A percentile compares a stretch with the other conserved stretches of the same genome.
These are phyloP conservation scores for Naumovozyma castellii DNA, from an alignment of 805 yeast species.

Conservation along the genomic window DNA sequence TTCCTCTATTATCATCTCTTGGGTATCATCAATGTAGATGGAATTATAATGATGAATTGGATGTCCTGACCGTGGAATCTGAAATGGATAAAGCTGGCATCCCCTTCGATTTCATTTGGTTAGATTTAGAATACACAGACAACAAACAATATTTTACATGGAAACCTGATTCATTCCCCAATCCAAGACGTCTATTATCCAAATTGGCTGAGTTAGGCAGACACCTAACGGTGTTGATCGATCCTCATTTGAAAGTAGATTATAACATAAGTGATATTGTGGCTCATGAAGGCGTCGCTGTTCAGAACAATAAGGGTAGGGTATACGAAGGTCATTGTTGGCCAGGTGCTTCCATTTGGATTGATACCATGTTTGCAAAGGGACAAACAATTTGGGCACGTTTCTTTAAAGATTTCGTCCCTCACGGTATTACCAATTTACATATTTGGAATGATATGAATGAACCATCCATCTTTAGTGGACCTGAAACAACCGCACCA, in stretches of 20 bases:
- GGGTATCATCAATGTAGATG: slow-evolving; percentile 97
- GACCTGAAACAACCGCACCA: slow-evolving; percentile 89
- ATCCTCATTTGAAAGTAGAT: slow-evolving; percentile 77
- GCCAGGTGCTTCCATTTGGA: slow-evolving; percentile 96
- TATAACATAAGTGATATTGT: slow-evolving; percentile 56
- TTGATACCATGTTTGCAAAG: slow-evolving; percentile 67
- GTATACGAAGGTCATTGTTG: slow-evolving; percentile 83
- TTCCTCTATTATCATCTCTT: slow-evolving; percentile 71
- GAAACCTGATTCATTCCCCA: slow-evolving; percentile 65
- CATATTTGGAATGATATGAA: slow-evolving; percentile 97
- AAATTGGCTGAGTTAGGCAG: slow-evolving; percentile 65
- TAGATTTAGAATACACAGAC: slow-evolving; percentile 88
- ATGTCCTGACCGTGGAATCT: slow-evolving; percentile 61
- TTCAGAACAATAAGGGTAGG: slow-evolving; percentile 38
- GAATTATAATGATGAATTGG: slow-evolving; percentile 87
- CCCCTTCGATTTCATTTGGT: slow-evolving; percentile 90
- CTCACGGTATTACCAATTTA: slow-evolving; percentile 47
- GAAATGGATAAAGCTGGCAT: slow-evolving; percentile 64
- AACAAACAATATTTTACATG: slow-evolving; percentile 85
- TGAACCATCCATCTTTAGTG: slow-evolving; percentile 91
- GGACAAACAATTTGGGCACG: slow-evolving; percentile 53
- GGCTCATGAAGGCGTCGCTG: slow-evolving; percentile 34
- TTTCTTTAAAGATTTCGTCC: slow-evolving; percentile 39
- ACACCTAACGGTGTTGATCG: slow-evolving; percentile 74
- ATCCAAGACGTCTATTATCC: slow-evolving; percentile 59